phyloP scores from a whole-genome alignment of 164 flowering plant genomes.

The Warburgia ugandensis region DNA sequence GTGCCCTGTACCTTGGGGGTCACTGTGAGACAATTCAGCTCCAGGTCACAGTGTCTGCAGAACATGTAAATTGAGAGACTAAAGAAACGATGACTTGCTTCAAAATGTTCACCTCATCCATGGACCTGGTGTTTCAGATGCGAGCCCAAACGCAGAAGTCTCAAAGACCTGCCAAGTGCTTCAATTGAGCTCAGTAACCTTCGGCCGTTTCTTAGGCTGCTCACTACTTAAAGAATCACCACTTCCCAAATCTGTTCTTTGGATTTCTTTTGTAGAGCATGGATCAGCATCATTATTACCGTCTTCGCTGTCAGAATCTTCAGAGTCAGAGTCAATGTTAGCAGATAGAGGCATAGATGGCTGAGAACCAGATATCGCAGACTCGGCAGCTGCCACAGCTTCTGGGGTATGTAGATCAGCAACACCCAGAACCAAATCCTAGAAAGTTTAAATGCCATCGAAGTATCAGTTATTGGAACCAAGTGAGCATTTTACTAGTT shows the following conservation, averaged over 20 bases:
- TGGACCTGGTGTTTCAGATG: too few species aligned
- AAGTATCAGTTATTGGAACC: too few species aligned
- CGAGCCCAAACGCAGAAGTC: too few species aligned
- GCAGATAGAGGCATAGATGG: slow-evolving; percentile 26
- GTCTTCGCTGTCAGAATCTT: slow-evolving; percentile 1
- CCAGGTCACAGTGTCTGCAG: too few species aligned
- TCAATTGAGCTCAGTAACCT: slow-evolving; percentile 45
- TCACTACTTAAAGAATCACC: slow-evolving; percentile 8
- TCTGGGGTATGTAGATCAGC: slow-evolving; percentile 87
- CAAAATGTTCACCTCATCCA: too few species aligned
- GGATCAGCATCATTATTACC: not conserved
- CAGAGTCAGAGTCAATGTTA: slow-evolving; percentile 19
- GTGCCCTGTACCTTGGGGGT: too few species aligned
- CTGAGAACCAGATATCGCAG: slow-evolving; percentile 44
- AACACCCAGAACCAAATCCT: slow-evolving; percentile 86
- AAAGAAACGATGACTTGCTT: too few species aligned
- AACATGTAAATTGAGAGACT: too few species aligned
- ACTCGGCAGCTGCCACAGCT: slow-evolving; percentile 87
- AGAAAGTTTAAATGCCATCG: not conserved
- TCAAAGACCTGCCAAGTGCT: too few species aligned
- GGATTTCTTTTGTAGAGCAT: not conserved
- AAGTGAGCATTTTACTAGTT: too few species aligned
- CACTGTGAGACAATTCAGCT: too few species aligned
- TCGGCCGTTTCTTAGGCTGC: slow-evolving; percentile 32
- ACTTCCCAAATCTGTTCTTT: slow-evolving; percentile 14